These are phyloP conservation scores for Termitomyces sp. DNA, from an alignment of 768 basidiomycete genomes.

Conservation along the genomic window DNA sequence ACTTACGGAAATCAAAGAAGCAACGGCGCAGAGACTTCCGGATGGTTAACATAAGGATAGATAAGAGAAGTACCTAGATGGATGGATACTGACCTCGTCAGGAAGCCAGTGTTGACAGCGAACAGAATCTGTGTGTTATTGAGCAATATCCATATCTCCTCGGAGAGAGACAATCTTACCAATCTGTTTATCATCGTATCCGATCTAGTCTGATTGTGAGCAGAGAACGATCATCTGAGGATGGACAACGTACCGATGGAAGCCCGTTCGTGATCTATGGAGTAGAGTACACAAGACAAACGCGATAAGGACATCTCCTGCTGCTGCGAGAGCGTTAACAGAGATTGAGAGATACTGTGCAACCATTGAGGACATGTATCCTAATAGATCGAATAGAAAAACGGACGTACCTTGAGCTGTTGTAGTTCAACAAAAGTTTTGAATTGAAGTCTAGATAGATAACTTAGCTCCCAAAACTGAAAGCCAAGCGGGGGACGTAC, in stretches of 20 bases:
- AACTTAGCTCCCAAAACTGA: neutral
- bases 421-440: conserved; percentile 33
- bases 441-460: conserved; percentile 25
- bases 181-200: conserved; percentile 49
- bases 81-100: conserved; percentile 28
- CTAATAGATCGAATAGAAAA: neutral
- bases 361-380: neutral
- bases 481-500: conserved; percentile 24
- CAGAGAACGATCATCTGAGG: neutral
- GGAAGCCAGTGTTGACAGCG: conserved; percentile 40
- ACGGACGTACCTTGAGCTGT: conserved; percentile 31
- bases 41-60: conserved; percentile 8
- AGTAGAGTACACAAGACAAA: conserved; percentile 39
- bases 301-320: conserved; percentile 48
- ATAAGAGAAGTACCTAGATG: neutral
- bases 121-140: conserved; percentile 36
- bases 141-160: neutral
- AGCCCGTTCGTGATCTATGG: conserved; percentile 46
- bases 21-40: conserved; percentile 50
- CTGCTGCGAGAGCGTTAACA: conserved; percentile 45
- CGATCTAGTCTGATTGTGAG: conserved; percentile 28
- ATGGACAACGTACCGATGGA: conserved; percentile 34
- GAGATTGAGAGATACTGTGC: conserved; percentile 37
- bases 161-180: conserved; percentile 21
- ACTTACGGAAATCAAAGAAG: conserved; percentile 51